Evolutionary conservation across 2,329 filamentous ascomycete species (phyloP).

Genomic region (Pestalotiopsis sp.): DNA sequence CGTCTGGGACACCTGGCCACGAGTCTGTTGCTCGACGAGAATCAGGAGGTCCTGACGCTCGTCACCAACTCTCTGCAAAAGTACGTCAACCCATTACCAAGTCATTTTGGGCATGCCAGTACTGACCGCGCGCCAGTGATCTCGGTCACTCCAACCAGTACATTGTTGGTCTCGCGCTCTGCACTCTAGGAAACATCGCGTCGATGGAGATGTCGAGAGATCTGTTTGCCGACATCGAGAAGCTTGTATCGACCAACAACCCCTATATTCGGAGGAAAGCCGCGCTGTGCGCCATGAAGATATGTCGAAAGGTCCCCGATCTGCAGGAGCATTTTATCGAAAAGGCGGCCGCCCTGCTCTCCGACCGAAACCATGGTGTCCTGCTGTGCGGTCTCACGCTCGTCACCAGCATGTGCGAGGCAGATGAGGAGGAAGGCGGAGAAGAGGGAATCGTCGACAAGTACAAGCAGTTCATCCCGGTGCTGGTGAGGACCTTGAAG

Average conservation of each 20-base stretch:
- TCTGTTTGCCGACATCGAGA: conserved; percentile 94
- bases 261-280: conserved; percentile 98
- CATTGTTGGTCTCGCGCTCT: conserved; percentile 93
- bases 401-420: conserved; percentile 90
- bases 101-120: not conserved
- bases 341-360: conserved; percentile 84
- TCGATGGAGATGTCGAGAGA: conserved; percentile 98
- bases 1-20: conserved; percentile 93
- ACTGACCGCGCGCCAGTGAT: conserved; percentile 62
- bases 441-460: conserved; percentile 88
- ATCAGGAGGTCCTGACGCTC: conserved; percentile 94
- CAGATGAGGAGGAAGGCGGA: conserved; percentile 89
- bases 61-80: conserved; percentile 99
- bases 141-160: conserved; percentile 98
- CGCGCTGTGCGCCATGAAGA: conserved; percentile 97
- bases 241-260: conserved; percentile 86
- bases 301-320: conserved; percentile 97
- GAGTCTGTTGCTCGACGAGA: conserved; percentile 94
- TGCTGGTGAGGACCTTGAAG: conserved; percentile 88
- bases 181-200: conserved; percentile 95
- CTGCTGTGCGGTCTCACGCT: conserved; percentile 89
- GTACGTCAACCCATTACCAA: conserved; percentile 51
- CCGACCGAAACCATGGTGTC: conserved; percentile 95
- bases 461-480: conserved; percentile 84
- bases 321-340: conserved; percentile 96